Conservation (phyloP, 306 rosid genomes). For the Rosa chinensis region DNA sequence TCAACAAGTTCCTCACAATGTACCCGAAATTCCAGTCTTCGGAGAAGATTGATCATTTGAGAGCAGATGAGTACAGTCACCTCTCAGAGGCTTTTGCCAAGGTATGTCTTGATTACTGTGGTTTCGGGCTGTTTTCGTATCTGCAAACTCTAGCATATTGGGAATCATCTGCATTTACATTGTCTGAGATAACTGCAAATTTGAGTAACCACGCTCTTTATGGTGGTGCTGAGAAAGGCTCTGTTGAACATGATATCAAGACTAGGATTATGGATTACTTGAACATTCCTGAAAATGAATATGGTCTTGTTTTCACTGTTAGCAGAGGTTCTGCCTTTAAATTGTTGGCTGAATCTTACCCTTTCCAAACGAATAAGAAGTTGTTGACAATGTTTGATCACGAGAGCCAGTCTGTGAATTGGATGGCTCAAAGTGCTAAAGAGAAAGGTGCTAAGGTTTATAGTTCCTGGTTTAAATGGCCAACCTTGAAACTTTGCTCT, state of each 20-base stretch:
- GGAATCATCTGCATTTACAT: slow-evolving; percentile 90
- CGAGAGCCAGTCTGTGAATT: slow-evolving; percentile 94
- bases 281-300: slow-evolving; percentile 89
- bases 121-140: slow-evolving; percentile 84
- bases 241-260: slow-evolving; percentile 81
- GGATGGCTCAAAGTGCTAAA: slow-evolving; percentile 98
- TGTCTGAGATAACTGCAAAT: slow-evolving; percentile 93
- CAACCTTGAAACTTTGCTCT: slow-evolving; percentile 91
- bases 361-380: slow-evolving; percentile 83
- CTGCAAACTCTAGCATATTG: slow-evolving; percentile 79
- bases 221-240: slow-evolving; percentile 89
- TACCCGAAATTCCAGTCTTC: slow-evolving; percentile 84
- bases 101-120: slow-evolving; percentile 99
- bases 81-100: slow-evolving; percentile 58
- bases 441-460: slow-evolving; percentile 87
- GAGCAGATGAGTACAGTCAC: slow-evolving; percentile 80
- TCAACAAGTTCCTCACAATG: slow-evolving; percentile 88
- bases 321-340: slow-evolving; percentile 98
- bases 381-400: slow-evolving; percentile 98
- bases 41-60: slow-evolving; percentile 79
- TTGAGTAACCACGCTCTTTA: slow-evolving; percentile 92
- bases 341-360: slow-evolving; percentile 89
- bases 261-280: slow-evolving; percentile 83
- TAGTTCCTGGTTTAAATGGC: slow-evolving; percentile 98
- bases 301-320: slow-evolving; percentile 96